These are phyloP conservation scores for Tothia fuscella DNA, from an alignment of 2,329 filamentous ascomycete species.

Conservation along the genomic window DNA sequence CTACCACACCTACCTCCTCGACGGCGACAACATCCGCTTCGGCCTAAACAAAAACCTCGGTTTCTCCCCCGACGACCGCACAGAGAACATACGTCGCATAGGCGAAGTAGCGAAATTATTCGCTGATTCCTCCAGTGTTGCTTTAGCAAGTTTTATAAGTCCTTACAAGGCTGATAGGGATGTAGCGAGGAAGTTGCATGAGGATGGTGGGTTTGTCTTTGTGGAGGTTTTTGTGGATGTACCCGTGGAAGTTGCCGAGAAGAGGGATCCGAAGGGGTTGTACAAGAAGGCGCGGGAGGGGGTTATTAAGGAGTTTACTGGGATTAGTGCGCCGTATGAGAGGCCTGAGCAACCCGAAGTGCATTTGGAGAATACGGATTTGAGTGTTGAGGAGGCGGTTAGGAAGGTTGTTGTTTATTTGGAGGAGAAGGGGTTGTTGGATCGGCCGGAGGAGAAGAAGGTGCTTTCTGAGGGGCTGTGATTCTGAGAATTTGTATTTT, in stretches of 20 bases:
- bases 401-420: slow-evolving; percentile 72
- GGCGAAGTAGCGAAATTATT: slow-evolving; percentile 94
- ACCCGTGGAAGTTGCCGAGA: slow-evolving; percentile 80
- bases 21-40: slow-evolving; percentile 97
- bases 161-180: slow-evolving; percentile 82
- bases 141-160: slow-evolving; percentile 93
- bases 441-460: slow-evolving; percentile 14
- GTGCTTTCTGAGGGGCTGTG: not conserved
- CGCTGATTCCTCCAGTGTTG: slow-evolving; percentile 75
- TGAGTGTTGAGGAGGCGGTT: slow-evolving; percentile 80
- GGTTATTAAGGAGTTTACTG: slow-evolving; percentile 95
- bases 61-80: slow-evolving; percentile 84
- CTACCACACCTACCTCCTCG: slow-evolving; percentile 77
- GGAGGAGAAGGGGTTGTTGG: slow-evolving; percentile 53
- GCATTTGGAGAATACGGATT: slow-evolving; percentile 69
- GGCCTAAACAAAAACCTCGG: slow-evolving; percentile 96
- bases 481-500: too few species aligned
- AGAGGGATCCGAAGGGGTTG: slow-evolving; percentile 91
- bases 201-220: slow-evolving; percentile 59
- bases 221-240: slow-evolving; percentile 92
- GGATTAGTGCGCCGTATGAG: slow-evolving; percentile 91
- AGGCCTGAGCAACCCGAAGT: slow-evolving; percentile 77
- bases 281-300: slow-evolving; percentile 95
- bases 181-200: slow-evolving; percentile 70
- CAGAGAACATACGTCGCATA: slow-evolving; percentile 96